Percentiles rank a stretch among this genome's conserved stretches.
Conservation (phyloP, 805 yeast genomes). For the Candida xiaguanensis region DNA sequence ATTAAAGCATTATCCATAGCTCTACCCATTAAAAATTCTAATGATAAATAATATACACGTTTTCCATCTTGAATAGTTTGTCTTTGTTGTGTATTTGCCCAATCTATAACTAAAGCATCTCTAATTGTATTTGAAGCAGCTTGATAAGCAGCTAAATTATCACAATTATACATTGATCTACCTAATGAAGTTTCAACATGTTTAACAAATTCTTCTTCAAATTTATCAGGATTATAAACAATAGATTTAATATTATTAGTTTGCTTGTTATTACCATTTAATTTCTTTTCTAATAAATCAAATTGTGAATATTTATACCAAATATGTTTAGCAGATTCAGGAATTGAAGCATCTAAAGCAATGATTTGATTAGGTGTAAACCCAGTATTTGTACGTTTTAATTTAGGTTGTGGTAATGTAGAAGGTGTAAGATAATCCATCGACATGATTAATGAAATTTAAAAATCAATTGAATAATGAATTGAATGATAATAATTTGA, state of each 20-base stretch:
- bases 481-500: not conserved
- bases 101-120: constrained; percentile 75
- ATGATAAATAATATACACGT: constrained; percentile 79
- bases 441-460: no score
- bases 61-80: constrained; percentile 82
- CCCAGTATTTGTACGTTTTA: constrained; percentile 81
- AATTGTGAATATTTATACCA: constrained; percentile 71
- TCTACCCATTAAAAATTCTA: constrained; percentile 92
- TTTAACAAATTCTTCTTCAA: constrained; percentile 66
- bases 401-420: constrained; percentile 39
- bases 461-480: no score
- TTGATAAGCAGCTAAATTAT: constrained; percentile 87
- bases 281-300: constrained; percentile 17
- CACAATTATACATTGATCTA: constrained; percentile 90
- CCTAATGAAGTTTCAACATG: constrained; percentile 92
- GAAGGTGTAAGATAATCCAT: constrained; percentile 34
- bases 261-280: constrained; percentile 33
- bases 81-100: constrained; percentile 92
- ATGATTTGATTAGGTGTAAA: constrained; percentile 87
- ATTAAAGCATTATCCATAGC: constrained; percentile 92
- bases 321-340: constrained; percentile 66
- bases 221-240: constrained; percentile 42
- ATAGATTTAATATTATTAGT: constrained; percentile 11
- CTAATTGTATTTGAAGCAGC: constrained; percentile 78
- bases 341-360: constrained; percentile 77